Evolutionary conservation across 2,329 filamentous ascomycete species (phyloP).

Genomic region (Diaporthe eres): DNA sequence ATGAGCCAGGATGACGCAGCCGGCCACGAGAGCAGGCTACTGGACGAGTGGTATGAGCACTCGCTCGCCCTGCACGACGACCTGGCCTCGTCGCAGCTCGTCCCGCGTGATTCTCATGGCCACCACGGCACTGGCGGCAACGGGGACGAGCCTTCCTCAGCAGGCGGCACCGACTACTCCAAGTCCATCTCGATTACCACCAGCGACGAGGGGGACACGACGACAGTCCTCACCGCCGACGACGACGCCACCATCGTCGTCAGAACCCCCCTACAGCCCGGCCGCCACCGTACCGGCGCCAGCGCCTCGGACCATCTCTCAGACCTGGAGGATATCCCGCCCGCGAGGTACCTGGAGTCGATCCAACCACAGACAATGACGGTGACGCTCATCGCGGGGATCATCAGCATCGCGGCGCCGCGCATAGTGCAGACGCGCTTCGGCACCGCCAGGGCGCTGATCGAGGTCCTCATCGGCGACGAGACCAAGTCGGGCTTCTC

Average conservation of each 20-base stretch:
- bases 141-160: constrained; percentile 54
- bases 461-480: constrained; percentile 87
- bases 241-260: constrained; percentile 41
- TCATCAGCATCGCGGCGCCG: constrained; percentile 79
- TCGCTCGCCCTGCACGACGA: constrained; percentile 80
- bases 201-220: constrained; percentile 41
- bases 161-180: constrained; percentile 49
- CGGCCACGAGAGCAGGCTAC: constrained; percentile 49
- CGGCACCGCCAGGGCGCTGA: constrained; percentile 73
- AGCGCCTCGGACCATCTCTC: constrained; percentile 62
- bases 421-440: constrained; percentile 78
- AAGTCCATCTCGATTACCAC: neutral
- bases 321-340: constrained; percentile 79
- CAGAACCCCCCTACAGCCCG: constrained; percentile 43
- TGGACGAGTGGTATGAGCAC: constrained; percentile 82
- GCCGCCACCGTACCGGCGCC: constrained; percentile 45
- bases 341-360: constrained; percentile 72
- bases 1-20: constrained; percentile 10
- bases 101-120: constrained; percentile 35
- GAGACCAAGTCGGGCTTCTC: constrained; percentile 86
- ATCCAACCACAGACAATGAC: constrained; percentile 87
- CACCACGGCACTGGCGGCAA: constrained; percentile 27
- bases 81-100: constrained; percentile 73
- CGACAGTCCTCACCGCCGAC: constrained; percentile 47
- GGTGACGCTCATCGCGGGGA: constrained; percentile 83